These are phyloP conservation scores for Kwoniella dendrophila DNA, from an alignment of 768 basidiomycete genomes.

Conservation along the genomic window DNA sequence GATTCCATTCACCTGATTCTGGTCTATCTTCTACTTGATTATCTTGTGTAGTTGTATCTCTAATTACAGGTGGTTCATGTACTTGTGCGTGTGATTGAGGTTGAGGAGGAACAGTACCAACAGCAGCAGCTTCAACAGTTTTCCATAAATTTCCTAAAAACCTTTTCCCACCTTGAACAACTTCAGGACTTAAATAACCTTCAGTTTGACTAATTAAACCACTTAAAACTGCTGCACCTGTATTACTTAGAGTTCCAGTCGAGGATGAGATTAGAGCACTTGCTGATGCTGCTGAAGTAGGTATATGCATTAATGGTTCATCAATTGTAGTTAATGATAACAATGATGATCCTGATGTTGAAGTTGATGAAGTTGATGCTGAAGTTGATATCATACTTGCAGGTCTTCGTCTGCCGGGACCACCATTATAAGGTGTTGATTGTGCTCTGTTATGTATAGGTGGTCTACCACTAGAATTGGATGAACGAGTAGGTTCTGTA, in stretches of 20 bases:
- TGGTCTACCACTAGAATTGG: neutral
- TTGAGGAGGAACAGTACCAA: constrained; percentile 45
- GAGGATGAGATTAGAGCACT: constrained; percentile 4
- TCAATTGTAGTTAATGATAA: constrained; percentile 26
- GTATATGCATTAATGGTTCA: constrained; percentile 1
- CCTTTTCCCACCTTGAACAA: constrained; percentile 39
- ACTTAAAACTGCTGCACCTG: constrained; percentile 9
- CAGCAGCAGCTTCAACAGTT: constrained; percentile 47
- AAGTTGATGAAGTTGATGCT: constrained; percentile 23
- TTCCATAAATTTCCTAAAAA: constrained; percentile 45
- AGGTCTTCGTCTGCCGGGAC: constrained; percentile 5
- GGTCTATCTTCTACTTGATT: neutral
- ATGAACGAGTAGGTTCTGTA: constrained; percentile 4
- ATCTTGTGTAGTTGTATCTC: neutral
- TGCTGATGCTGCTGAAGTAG: constrained; percentile 2
- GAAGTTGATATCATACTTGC: constrained; percentile 30
- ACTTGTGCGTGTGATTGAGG: too few species aligned
- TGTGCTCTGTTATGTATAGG: constrained; percentile 5
- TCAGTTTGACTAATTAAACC: constrained; percentile 24
- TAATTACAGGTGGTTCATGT: neutral
- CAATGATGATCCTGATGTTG: constrained; percentile 30
- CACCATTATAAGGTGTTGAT: too few species aligned
- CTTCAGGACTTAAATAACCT: constrained; percentile 21
- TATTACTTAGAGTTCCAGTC: constrained; percentile 7
- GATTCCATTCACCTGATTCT: constrained; percentile 10